Evolutionary conservation across 768 basidiomycete genomes (phyloP), one percentile per base, ranked within the genome.

Genomic region (Tricholoma bakamatsutake): DNA sequence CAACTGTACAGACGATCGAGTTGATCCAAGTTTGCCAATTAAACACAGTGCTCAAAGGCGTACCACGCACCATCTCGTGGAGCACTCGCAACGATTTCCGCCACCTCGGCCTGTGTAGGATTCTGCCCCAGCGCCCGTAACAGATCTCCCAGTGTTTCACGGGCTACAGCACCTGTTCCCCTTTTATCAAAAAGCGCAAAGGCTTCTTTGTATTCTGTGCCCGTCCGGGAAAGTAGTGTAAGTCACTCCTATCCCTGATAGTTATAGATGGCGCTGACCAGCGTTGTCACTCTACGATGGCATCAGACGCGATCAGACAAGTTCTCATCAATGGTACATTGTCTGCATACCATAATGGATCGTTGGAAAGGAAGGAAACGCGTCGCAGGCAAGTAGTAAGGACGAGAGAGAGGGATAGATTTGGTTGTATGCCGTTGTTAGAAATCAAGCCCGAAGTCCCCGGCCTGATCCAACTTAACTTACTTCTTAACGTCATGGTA

Each of bases 151-250:
- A 99, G 75, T 0, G 86, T 87, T 58, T 94, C 90, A 3, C 89
- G 76, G 0, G 94, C 89, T 30, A 99, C 91, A 12, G 88, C 80
- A 13, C 94, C 94, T 2, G 88, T 91, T 35, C 97, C 97, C 61
- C 86, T 86, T 77, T 98, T 98, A 76, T 99, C 97, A 71, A 98
- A 98, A 31, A 99, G 84, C 45, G 97, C 94, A 65, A 98, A 98
- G 1, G 95, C 95, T 71, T 98, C 93, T 66, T 93, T 92, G 79
- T 95, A 95, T 73, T 95, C 93, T 91, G 73, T n/a, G 42, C 50
- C 12, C 13, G 21, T 28, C 43, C 9, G 24, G 18, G 28, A 52
- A 53, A 45, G 54, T 24, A 33, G 53, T n/a, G 15, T 51, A 24
- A 13, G 10, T 45, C 9, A 4, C 8, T 7, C 12, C 12, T 24